Conservation (phyloP, 108 stramenopile genomes). For the Fragilariopsis cylindrus region DNA sequence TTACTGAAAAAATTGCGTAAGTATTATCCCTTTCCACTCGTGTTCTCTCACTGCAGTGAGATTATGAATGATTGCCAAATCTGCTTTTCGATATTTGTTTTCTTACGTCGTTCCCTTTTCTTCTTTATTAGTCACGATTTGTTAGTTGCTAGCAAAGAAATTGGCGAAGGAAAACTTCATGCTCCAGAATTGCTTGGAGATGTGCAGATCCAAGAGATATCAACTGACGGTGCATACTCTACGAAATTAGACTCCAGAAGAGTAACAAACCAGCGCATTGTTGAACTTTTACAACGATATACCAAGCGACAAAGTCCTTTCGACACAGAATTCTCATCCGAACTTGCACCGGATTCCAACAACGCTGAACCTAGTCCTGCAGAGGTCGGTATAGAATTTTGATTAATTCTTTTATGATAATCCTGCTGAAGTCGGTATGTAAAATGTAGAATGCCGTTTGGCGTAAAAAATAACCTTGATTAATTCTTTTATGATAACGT, state of each 20-base stretch:
- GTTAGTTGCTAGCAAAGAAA: constrained; percentile 83
- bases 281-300: constrained; percentile 66
- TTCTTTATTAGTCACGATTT: constrained; percentile 63
- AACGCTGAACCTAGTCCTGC: neutral
- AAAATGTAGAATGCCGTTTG: too few species aligned
- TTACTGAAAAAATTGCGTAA: constrained; percentile 91
- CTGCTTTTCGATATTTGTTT: constrained; percentile 6
- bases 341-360: constrained; percentile 17
- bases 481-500: too few species aligned
- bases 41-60: neutral
- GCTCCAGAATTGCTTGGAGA: constrained; percentile 81
- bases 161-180: constrained; percentile 81
- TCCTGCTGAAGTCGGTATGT: too few species aligned
- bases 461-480: too few species aligned
- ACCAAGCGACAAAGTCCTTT: constrained; percentile 40
- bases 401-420: too few species aligned
- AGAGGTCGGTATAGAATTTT: neutral
- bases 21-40: neutral
- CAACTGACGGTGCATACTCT: constrained; percentile 77
- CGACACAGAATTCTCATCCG: constrained; percentile 19
- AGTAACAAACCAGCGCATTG: constrained; percentile 62
- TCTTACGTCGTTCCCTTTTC: neutral
- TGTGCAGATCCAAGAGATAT: constrained; percentile 69
- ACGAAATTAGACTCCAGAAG: constrained; percentile 73
- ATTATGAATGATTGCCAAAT: neutral